phyloP scores from a whole-genome alignment of 371 early-diverging fungal genomes.

The Mortierella sp. region DNA sequence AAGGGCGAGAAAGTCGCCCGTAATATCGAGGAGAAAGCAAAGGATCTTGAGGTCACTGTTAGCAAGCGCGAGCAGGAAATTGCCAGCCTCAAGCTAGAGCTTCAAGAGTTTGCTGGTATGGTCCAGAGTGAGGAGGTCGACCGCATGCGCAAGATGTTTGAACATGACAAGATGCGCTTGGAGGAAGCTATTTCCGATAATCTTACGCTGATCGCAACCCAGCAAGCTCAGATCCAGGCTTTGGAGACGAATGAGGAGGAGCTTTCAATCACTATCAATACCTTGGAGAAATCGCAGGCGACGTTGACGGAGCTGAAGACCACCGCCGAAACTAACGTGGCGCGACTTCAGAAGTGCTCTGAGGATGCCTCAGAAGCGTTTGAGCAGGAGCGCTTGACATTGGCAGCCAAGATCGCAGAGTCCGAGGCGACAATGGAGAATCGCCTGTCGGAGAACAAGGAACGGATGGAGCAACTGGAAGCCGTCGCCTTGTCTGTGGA shows the following conservation, averaged over 20 bases:
- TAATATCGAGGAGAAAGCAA: conserved; percentile 57
- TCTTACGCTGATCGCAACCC: conserved; percentile 49
- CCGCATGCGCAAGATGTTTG: conserved; percentile 62
- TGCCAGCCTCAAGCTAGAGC: conserved; percentile 41
- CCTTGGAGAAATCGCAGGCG: conserved; percentile 29
- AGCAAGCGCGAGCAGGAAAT: conserved; percentile 61
- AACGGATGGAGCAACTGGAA: conserved; percentile 37
- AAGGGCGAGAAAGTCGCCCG: conserved; percentile 48
- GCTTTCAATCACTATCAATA: conserved; percentile 56
- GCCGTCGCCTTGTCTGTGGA: conserved; percentile 36
- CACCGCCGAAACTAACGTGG: conserved; percentile 48
- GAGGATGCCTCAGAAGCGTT: conserved; percentile 62
- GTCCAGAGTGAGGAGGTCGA: conserved; percentile 54
- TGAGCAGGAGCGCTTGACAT: conserved; percentile 56
- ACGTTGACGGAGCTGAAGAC: conserved; percentile 19
- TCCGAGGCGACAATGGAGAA: conserved; percentile 43
- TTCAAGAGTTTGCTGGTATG: conserved; percentile 60
- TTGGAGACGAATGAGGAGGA: conserved; percentile 57
- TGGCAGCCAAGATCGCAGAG: conserved; percentile 60
- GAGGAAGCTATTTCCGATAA: conserved; percentile 59
- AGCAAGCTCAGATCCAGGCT: conserved; percentile 50
- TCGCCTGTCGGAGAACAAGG: conserved; percentile 32
- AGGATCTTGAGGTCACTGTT: conserved; percentile 61
- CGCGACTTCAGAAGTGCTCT: conserved; percentile 55
- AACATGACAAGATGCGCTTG: conserved; percentile 65